Conservation (phyloP, 768 basidiomycete species). For the Tulasnella sp. region DNA sequence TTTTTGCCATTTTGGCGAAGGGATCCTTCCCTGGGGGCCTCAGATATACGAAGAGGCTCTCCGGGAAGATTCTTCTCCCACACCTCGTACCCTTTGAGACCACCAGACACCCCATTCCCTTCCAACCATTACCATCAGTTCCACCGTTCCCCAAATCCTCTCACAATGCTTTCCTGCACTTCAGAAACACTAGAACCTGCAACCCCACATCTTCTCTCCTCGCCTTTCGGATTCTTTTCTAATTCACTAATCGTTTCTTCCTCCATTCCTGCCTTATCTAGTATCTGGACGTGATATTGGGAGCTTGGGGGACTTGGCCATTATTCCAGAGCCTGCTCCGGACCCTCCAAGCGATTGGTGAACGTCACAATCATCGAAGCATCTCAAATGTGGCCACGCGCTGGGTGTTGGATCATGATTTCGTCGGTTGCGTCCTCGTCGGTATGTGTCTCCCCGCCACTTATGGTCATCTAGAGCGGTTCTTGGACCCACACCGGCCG, state of each 20-base stretch:
- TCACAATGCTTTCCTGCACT: neutral
- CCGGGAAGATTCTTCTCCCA: neutral
- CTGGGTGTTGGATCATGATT: constrained; percentile 66
- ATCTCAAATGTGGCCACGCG: constrained; percentile 71
- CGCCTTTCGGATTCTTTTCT: neutral
- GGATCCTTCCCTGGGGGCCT: no score
- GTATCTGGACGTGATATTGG: constrained; percentile 77
- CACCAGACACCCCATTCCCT: neutral
- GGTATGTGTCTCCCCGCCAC: constrained; percentile 31
- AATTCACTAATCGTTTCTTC: constrained; percentile 1
- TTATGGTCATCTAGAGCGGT: neutral
- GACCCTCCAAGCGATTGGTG: constrained; percentile 50
- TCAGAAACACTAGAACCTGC: neutral
- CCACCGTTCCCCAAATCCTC: neutral
- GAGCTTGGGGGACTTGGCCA: constrained; percentile 67
- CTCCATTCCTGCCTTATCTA: constrained; percentile 22
- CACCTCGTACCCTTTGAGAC: neutral
- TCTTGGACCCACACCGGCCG: neutral
- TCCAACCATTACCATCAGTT: neutral
- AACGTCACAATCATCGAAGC: constrained; percentile 49
- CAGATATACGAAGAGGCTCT: no score
- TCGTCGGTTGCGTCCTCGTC: constrained; percentile 73
- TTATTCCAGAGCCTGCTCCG: constrained; percentile 58
- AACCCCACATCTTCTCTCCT: neutral
- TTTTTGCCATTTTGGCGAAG: no score